phyloP scores from a whole-genome alignment of 345 rosid species.

The Melastoma malabathricum region DNA sequence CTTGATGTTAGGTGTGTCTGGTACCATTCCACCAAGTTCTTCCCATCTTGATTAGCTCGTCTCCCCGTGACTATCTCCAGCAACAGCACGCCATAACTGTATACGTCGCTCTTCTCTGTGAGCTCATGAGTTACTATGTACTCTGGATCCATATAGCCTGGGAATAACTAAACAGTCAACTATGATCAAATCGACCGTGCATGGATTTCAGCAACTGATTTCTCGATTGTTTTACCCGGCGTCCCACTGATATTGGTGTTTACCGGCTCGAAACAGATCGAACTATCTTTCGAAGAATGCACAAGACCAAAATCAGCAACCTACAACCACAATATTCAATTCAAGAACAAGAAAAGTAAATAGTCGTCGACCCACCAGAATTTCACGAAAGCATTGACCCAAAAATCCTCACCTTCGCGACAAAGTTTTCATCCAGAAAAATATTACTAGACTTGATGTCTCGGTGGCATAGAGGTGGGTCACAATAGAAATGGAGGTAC shows the following conservation, averaged over 20 bases:
- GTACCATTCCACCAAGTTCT: constrained; percentile 64
- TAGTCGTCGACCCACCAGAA: background rate
- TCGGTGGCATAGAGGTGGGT: constrained; percentile 92
- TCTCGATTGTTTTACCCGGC: constrained; percentile 47
- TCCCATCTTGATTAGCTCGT: constrained; percentile 66
- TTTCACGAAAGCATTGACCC: background rate
- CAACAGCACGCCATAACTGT: constrained; percentile 88
- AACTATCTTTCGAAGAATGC: constrained; percentile 83
- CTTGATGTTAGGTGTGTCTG: constrained; percentile 42
- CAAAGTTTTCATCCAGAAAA: constrained; percentile 72
- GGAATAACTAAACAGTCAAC: constrained; percentile 9
- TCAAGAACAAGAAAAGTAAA: constrained; percentile 1
- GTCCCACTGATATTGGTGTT: constrained; percentile 88
- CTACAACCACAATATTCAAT: constrained; percentile 19
- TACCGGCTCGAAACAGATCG: constrained; percentile 76
- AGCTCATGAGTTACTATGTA: constrained; percentile 74
- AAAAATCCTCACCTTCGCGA: constrained; percentile 53
- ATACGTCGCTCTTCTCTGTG: constrained; percentile 82
- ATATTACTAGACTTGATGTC: constrained; percentile 98
- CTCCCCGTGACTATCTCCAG: constrained; percentile 71
- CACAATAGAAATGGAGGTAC: constrained; percentile 92
- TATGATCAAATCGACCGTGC: background rate
- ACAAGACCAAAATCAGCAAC: constrained; percentile 97
- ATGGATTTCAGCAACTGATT: background rate
- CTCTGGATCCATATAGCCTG: constrained; percentile 97